phyloP scores from a whole-genome alignment of 2,329 filamentous ascomycete genomes.

The Xylariaceae sp. region DNA sequence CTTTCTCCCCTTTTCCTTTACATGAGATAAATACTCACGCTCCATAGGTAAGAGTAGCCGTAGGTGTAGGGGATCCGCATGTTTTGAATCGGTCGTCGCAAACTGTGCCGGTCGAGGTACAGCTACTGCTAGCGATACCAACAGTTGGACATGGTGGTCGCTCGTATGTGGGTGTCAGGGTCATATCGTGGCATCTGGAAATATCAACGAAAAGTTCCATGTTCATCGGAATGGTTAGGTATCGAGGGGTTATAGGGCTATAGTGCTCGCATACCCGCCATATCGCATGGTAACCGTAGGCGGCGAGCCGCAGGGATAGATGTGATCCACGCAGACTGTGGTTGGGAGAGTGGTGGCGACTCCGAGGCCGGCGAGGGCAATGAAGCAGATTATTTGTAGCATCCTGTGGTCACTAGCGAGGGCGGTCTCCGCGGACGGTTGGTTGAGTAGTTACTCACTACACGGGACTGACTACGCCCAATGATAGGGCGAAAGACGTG shows the following conservation, averaged over 20 bases:
- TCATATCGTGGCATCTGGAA: slow-evolving; percentile 16
- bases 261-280: slow-evolving; percentile 14
- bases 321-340: slow-evolving; percentile 23
- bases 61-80: slow-evolving; percentile 24
- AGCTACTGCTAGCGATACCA: slow-evolving; percentile 7
- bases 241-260: too few species aligned
- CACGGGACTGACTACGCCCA: background rate
- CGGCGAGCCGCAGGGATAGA: slow-evolving; percentile 23
- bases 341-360: slow-evolving; percentile 6
- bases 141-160: slow-evolving; percentile 14
- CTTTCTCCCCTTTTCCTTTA: background rate
- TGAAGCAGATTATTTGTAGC: slow-evolving; percentile 2
- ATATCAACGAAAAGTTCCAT: background rate
- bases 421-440: background rate
- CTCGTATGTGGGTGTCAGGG: slow-evolving; percentile 8
- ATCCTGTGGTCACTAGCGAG: slow-evolving; percentile 9
- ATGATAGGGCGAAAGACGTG: background rate
- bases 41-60: slow-evolving; percentile 17
- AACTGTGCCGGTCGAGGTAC: slow-evolving; percentile 21
- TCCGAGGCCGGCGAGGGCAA: slow-evolving; percentile 12
- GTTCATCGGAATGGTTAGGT: background rate
- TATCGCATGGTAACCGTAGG: slow-evolving; percentile 20
- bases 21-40: slow-evolving; percentile 7
- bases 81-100: slow-evolving; percentile 24
- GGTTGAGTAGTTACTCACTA: background rate